Evolutionary conservation across 352 stramenopile species (phyloP).

Genomic region (Paralagenidium karlingii): DNA sequence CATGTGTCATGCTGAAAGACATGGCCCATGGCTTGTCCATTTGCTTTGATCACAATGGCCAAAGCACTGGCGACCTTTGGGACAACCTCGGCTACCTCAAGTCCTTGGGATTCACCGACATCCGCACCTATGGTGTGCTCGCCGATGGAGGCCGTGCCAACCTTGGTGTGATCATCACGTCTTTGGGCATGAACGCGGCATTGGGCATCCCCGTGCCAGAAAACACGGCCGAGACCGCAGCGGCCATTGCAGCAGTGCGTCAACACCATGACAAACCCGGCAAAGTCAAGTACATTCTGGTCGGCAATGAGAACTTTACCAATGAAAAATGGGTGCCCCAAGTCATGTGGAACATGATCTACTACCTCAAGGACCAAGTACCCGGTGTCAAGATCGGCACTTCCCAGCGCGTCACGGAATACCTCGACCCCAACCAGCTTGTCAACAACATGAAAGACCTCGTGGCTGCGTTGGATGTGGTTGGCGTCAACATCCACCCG

Average conservation of each 20-base stretch:
- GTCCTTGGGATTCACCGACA: constrained; percentile 20
- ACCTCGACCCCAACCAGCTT: constrained; percentile 24
- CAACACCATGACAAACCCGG: constrained; percentile 12
- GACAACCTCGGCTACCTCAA: too few species aligned
- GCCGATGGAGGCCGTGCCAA: constrained; percentile 30
- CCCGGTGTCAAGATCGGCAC: constrained; percentile 23
- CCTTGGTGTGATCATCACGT: constrained; percentile 23
- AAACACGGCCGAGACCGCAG: too few species aligned
- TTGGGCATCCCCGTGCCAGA: constrained; percentile 31
- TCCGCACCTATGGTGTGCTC: constrained; percentile 46
- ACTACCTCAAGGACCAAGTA: constrained; percentile 14
- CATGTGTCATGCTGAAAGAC: too few species aligned
- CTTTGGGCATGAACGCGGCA: constrained; percentile 27
- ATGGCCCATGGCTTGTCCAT: too few species aligned
- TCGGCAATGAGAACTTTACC: constrained; percentile 46
- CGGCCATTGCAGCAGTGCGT: too few species aligned
- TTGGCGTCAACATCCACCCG: constrained; percentile 64
- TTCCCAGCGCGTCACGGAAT: constrained; percentile 33
- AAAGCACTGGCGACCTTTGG: too few species aligned
- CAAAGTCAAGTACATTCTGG: constrained; percentile 38
- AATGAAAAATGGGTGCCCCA: constrained; percentile 14
- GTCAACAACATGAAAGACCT: constrained; percentile 25
- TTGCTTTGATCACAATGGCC: too few species aligned
- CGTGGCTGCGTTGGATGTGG: constrained; percentile 29
- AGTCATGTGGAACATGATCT: constrained; percentile 26